phyloP scores from a whole-genome alignment of 495 filamentous ascomycete genomes.

The Aspergillus nanangensis region DNA sequence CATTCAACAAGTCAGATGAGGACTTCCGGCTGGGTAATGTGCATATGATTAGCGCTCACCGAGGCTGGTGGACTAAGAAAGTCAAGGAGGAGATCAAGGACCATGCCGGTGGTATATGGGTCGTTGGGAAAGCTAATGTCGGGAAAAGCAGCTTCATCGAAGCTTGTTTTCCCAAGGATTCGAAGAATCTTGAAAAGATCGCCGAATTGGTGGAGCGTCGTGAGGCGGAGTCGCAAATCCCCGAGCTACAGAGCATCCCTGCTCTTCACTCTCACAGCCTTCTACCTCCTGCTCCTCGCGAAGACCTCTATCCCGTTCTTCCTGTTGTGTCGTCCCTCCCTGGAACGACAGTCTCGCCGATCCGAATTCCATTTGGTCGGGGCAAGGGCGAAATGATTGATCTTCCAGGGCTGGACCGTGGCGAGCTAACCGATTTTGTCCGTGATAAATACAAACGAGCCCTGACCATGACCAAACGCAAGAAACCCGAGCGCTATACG shows the following conservation, averaged over 20 bases:
- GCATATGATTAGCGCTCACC: conserved; percentile 74
- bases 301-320: conserved; percentile 71
- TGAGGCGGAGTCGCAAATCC: conserved; percentile 16
- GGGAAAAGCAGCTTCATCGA: conserved; percentile 92
- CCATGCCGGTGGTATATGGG: conserved; percentile 85
- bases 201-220: conserved; percentile 28
- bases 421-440: conserved; percentile 64
- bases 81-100: conserved; percentile 79
- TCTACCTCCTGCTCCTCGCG: conserved; percentile 69
- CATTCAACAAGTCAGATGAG: conserved; percentile 55
- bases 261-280: conserved; percentile 42
- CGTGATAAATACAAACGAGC: conserved; percentile 53
- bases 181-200: conserved; percentile 42
- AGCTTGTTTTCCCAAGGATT: conserved; percentile 77
- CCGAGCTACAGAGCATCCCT: conserved; percentile 1
- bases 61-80: conserved; percentile 82
- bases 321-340: conserved; percentile 81
- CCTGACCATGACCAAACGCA: conserved; percentile 71
- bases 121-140: conserved; percentile 97
- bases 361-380: conserved; percentile 80
- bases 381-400: conserved; percentile 91
- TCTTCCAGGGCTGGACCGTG: conserved; percentile 78
- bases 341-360: conserved; percentile 91
- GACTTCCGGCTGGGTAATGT: conserved; percentile 77
- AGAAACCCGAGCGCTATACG: conserved; percentile 60